Percentiles rank a stretch among this genome's conserved stretches.
Evolutionary conservation across 495 filamentous ascomycete genomes (phyloP).

Genomic region (Darksidea phi): DNA sequence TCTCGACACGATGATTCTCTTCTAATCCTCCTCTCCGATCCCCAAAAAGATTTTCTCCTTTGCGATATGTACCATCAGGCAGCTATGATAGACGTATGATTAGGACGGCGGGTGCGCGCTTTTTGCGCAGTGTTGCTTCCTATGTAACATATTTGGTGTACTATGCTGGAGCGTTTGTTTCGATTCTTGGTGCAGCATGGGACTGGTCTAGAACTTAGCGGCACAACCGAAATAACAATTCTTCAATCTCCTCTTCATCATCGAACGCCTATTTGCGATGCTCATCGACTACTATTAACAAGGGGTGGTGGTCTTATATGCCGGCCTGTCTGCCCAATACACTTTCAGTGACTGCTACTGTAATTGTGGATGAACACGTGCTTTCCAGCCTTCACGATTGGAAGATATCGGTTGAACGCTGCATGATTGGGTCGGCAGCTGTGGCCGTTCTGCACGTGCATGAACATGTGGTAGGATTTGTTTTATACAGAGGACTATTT

Average conservation of each 20-base stretch:
- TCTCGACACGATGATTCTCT: slow-evolving; percentile 17
- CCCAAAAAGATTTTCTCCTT: slow-evolving; percentile 4
- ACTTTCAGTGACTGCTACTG: too few relatives aligned
- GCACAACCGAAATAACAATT: slow-evolving; percentile 36
- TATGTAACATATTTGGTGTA: slow-evolving; percentile 33
- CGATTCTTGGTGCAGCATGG: slow-evolving; percentile 31
- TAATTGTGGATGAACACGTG: too few relatives aligned
- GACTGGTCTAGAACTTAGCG: slow-evolving; percentile 26
- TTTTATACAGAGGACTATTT: too few relatives aligned
- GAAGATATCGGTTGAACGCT: too few relatives aligned
- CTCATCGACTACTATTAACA: too few relatives aligned
- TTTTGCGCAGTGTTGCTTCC: slow-evolving; percentile 9
- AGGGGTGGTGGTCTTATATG: too few relatives aligned
- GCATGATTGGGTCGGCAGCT: too few relatives aligned
- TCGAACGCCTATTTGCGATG: too few relatives aligned
- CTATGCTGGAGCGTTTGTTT: slow-evolving; percentile 20
- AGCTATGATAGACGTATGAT: slow-evolving; percentile 38
- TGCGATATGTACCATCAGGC: slow-evolving; percentile 31
- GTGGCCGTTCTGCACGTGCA: too few relatives aligned
- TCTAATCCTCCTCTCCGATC: slow-evolving; percentile 9
- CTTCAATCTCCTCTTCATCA: slow-evolving; percentile 16
- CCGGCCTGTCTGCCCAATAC: too few relatives aligned
- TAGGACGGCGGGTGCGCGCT: slow-evolving; percentile 9
- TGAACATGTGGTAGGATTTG: too few relatives aligned
- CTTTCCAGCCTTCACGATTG: too few relatives aligned